phyloP scores from a whole-genome alignment of 176 grass and related monocot species.

The Aegilops bicornis region DNA sequence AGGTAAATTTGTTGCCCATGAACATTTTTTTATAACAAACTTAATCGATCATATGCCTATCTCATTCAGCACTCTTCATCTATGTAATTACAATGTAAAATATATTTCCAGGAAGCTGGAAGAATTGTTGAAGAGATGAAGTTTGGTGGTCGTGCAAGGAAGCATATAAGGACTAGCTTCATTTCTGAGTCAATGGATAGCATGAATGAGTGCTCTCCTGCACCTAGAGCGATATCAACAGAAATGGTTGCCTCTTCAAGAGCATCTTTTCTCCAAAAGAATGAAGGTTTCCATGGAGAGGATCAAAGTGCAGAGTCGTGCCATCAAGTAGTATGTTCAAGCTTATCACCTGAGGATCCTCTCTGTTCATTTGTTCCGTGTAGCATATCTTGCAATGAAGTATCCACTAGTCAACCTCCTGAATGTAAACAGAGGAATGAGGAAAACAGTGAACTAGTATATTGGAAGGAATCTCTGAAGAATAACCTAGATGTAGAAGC shows the following conservation, averaged over 20 bases:
- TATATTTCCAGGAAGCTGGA: constrained; percentile 48
- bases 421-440: constrained; percentile 24
- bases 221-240: constrained; percentile 39
- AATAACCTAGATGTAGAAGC: constrained; percentile 34
- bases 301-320: constrained; percentile 23
- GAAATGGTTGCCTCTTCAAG: constrained; percentile 73
- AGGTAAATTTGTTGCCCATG: constrained; percentile 40
- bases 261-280: constrained; percentile 39
- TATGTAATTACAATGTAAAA: constrained; percentile 10
- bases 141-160: constrained; percentile 36
- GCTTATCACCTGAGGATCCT: constrained; percentile 58
- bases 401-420: constrained; percentile 25
- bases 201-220: constrained; percentile 28
- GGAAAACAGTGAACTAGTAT: constrained; percentile 25
- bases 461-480: constrained; percentile 12
- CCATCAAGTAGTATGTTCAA: constrained; percentile 45
- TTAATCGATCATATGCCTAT: neutral
- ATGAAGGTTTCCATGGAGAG: constrained; percentile 25
- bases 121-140: constrained; percentile 29
- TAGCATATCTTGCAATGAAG: constrained; percentile 63
- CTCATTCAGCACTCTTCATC: constrained; percentile 3
- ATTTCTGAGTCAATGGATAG: constrained; percentile 82
- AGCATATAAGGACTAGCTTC: constrained; percentile 75
- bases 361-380: constrained; percentile 88
- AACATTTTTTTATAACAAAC: neutral